Conservation (phyloP, 306 rosid genomes). For the Cucumis cinereus region DNA sequence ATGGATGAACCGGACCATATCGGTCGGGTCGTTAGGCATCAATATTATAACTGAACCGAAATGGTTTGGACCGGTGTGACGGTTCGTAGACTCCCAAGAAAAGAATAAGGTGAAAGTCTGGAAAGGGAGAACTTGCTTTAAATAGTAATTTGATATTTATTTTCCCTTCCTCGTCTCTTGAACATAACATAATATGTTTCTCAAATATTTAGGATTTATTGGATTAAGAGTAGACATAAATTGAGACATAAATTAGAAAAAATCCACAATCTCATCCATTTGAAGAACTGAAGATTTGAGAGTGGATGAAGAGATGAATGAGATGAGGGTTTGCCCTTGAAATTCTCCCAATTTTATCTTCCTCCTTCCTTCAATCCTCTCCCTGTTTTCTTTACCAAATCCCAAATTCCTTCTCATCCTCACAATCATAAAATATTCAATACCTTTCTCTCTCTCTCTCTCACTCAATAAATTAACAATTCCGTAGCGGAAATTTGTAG, state of each 20-base stretch:
- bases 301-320: neutral
- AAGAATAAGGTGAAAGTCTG: neutral
- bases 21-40: too few species aligned
- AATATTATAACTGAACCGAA: too few species aligned
- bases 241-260: neutral
- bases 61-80: too few species aligned
- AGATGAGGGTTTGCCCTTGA: conserved; percentile 1
- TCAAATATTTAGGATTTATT: neutral
- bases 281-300: neutral
- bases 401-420: conserved; percentile 6
- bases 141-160: too few species aligned
- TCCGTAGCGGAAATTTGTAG: neutral
- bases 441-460: neutral
- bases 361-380: neutral
- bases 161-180: neutral
- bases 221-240: neutral
- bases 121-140: neutral
- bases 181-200: neutral
- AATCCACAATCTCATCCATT: neutral
- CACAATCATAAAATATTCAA: neutral
- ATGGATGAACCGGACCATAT: too few species aligned
- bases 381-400: neutral
- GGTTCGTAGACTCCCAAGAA: too few species aligned
- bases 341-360: neutral
- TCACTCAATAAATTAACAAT: neutral